Conservation (phyloP, 257 asterid species). For the Jacaranda copaia region DNA sequence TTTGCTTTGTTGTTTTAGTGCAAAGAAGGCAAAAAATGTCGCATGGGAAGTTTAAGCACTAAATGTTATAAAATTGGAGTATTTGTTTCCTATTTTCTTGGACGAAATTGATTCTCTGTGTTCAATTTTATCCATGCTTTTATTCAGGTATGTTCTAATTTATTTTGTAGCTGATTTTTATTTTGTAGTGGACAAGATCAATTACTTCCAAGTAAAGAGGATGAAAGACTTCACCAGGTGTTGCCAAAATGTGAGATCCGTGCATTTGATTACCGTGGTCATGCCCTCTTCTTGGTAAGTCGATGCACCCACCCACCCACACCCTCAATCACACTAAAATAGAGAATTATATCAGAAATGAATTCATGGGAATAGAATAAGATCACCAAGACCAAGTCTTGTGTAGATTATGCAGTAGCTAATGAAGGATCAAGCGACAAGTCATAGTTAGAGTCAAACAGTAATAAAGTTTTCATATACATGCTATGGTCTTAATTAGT, state of each 20-base stretch:
- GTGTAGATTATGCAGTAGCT: too few species aligned
- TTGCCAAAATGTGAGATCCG: slow-evolving; percentile 76
- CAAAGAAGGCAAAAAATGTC: too few species aligned
- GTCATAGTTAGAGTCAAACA: too few species aligned
- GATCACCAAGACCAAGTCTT: too few species aligned
- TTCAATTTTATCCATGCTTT: background rate
- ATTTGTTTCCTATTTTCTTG: background rate
- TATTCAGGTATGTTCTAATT: background rate
- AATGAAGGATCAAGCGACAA: too few species aligned
- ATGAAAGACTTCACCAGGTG: slow-evolving; percentile 63
- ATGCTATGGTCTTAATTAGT: too few species aligned
- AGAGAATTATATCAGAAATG: too few species aligned
- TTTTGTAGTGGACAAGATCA: slow-evolving; percentile 77
- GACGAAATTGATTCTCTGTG: background rate
- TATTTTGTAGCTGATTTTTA: slow-evolving; percentile 15
- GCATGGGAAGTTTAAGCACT: too few species aligned
- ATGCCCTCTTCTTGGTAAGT: slow-evolving; percentile 82
- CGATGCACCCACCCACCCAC: background rate
- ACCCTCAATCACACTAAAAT: background rate
- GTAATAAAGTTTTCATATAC: too few species aligned
- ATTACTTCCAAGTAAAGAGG: slow-evolving; percentile 75
- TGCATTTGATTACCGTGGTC: slow-evolving; percentile 60
- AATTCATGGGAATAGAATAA: too few species aligned
- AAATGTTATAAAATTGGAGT: background rate
- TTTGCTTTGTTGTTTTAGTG: too few species aligned